Evolutionary conservation across 2,329 filamentous ascomycete genomes (phyloP), one percentile per base, ranked within the genome.

Genomic region (Scedosporium aurantiacum): DNA sequence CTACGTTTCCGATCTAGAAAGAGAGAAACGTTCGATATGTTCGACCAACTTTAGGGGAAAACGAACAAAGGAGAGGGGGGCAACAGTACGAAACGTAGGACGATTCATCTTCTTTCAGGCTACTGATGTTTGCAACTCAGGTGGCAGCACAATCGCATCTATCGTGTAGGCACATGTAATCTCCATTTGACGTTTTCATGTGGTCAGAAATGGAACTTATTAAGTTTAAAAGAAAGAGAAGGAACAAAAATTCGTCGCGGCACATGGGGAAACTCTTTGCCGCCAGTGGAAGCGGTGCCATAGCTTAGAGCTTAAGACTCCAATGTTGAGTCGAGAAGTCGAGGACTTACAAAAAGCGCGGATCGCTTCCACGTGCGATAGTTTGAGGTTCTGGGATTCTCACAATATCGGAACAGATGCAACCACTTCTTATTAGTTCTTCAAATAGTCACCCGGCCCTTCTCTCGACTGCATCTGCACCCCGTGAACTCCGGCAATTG

Each of bases 31-130:
- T 47, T 47, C 43, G 43, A 47, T 47, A 7, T 16, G 18, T 37
- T 47, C 43, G 14, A 21, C 43, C 43, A 47, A 47, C n/a, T 47
- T 21, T n/a, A 47, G 43, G 43, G 43, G 43, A 16, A 21, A 47
- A 47, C 18, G 43, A 47, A 23, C 43, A 47, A 47, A 47, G 16
- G 2, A 5, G 21, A 3, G 50, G 23, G 47, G 50, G 50, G 50
- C 50, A 54, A 54, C 50, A 25, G 18, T 21, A 54, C 50, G 50
- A 54, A 54, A 54, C 50, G 23, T 54, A 23, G 18, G 50, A 27
- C 50, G 50, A 54, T 54, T 54, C 50, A 54, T 54, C 50, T 54
- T 27, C 50, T 47, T 54, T 27, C 50, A 54, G 50, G 23, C 50
- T 27, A 54, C 12, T 23, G 23, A 14, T 23, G 12, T 25, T 27